Evolutionary conservation across 805 yeast species (phyloP), one percentile per base, ranked within the genome.

Genomic region (Saccharomyces kudriavzevii): DNA sequence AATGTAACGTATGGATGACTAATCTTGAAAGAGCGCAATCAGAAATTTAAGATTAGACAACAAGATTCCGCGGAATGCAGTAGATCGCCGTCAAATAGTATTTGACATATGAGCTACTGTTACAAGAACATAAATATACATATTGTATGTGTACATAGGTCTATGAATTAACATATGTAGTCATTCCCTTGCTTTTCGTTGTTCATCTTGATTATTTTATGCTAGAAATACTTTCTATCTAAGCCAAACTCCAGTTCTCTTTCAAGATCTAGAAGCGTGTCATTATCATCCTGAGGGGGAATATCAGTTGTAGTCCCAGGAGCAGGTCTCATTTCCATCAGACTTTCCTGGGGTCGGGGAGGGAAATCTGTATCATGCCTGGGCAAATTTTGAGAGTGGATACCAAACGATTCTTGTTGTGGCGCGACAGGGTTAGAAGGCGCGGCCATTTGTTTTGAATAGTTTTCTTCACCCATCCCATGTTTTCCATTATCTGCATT

Each of bases 171-270:
- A 30, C n/a, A 13, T 30, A 14, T 14, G 5, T 30, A 30, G 40
- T 30, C 6, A 13, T 30, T 30, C 17, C 40, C 11, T 30, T 13
- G n/a, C 17, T 30, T 30, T 14, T 5, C n/a, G 14, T 17, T 17
- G 1, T 35, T 2, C n/a, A n/a, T 27, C 14, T 13, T 22, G 22
- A n/a, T n/a, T 6, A 17, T 8, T 17, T 35, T 17, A 48, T 30
- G 17, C 35, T 50, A 61, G 47, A 58, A 50, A 40, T 56, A 65
- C 47, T 71, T 75, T 47, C 85, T 78, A 67, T 85, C 89, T 47
- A 84, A 66, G 1, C 89, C 89, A 65, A 77, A 84, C 57, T 83
- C 88, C 60, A 84, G 65, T 57, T 85, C 90, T 56, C 76, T 79
- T 59, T 84, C 90, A 46, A 84, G 65, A 52, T 81, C 85, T 30